Conservation (phyloP, 116 monocot species). For the Dioscorea cayenensis region DNA sequence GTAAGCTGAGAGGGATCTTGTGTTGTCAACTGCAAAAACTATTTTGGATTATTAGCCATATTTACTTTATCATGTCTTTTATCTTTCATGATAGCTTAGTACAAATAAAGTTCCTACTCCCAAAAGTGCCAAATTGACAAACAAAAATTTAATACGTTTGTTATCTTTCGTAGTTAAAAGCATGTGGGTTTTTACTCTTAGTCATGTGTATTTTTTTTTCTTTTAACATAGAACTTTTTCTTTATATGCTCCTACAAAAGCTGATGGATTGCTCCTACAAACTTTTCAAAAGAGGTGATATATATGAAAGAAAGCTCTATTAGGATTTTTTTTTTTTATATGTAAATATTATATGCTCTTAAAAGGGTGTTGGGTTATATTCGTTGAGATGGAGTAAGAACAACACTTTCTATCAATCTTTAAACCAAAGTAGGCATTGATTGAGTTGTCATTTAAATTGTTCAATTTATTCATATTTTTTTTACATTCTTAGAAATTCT, state of each 20-base stretch:
- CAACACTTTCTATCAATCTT: no score
- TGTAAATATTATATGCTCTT: neutral
- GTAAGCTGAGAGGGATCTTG: conserved; percentile 13
- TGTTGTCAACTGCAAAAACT: neutral
- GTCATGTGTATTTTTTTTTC: neutral
- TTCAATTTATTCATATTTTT: no score
- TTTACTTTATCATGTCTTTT: neutral
- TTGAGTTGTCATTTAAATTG: no score
- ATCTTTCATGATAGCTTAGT: conserved; percentile 38
- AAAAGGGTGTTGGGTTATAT: no score
- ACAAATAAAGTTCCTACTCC: conserved; percentile 23
- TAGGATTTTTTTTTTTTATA: neutral
- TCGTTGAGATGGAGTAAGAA: no score
- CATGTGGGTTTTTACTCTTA: neutral
- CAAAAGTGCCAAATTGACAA: conserved; percentile 8
- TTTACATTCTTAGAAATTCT: no score
- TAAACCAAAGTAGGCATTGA: no score
- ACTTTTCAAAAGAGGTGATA: conserved; percentile 79
- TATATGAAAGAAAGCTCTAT: neutral
- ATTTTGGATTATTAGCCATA: neutral
- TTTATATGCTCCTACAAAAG: no score
- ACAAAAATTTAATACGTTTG: conserved; percentile 39
- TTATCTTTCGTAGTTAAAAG: neutral
- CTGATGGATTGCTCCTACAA: conserved; percentile 54
- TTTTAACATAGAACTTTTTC: no score